These are phyloP conservation scores for Vitis rupestris DNA, from an alignment of 164 flowering plant genomes.

Conservation along the genomic window DNA sequence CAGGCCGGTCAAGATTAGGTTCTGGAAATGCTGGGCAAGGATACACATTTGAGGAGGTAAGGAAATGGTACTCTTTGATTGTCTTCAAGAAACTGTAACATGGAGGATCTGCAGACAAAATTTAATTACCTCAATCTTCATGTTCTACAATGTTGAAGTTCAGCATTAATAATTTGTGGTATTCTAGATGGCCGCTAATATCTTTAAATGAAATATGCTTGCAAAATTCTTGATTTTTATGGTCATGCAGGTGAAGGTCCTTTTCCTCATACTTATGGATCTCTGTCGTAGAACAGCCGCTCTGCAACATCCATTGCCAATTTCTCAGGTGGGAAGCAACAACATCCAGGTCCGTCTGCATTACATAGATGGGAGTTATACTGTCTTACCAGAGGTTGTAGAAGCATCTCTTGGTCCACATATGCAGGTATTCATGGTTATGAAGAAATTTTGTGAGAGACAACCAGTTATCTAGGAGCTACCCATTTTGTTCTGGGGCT, in stretches of 20 bases:
- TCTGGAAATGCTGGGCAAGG: conserved; percentile 99
- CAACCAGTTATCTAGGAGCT: neutral
- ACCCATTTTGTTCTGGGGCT: neutral
- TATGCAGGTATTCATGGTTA: conserved; percentile 79
- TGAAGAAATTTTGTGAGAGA: neutral
- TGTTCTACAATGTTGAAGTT: neutral
- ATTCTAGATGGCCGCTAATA: neutral
- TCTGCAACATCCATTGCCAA: conserved; percentile 78
- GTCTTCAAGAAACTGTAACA: neutral
- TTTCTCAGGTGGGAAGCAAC: conserved; percentile 88
- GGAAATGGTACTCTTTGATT: neutral
- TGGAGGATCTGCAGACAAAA: neutral
- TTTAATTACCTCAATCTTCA: neutral
- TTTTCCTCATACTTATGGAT: conserved; percentile 91
- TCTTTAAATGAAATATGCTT: no score
- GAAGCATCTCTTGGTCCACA: conserved; percentile 99
- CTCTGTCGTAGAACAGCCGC: conserved; percentile 78
- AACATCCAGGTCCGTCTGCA: conserved; percentile 90
- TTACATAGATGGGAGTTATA: conserved; percentile 95
- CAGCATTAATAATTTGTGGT: neutral
- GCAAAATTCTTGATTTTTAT: neutral
- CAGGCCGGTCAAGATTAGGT: conserved; percentile 67
- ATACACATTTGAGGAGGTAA: conserved; percentile 96
- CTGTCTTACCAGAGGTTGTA: conserved; percentile 94
- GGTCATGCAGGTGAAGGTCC: conserved; percentile 79